Evolutionary conservation across 139 green algal genomes (phyloP).

Genomic region (Micromonas commoda): DNA sequence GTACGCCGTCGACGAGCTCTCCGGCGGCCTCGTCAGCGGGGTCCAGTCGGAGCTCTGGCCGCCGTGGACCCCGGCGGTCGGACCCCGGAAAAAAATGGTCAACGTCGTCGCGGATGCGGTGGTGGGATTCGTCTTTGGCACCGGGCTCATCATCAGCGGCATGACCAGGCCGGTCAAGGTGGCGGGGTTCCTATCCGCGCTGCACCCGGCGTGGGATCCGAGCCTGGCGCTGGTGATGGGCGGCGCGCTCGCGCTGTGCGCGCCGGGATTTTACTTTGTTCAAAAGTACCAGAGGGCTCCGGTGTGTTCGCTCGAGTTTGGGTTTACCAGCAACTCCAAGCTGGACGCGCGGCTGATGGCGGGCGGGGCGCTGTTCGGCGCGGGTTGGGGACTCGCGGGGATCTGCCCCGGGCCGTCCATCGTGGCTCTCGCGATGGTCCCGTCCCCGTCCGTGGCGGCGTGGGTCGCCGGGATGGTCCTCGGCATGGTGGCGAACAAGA

Average conservation of each 20-base stretch:
- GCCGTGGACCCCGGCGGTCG: too few relatives aligned
- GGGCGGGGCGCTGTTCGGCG: slow-evolving; percentile 64
- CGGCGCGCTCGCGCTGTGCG: slow-evolving; percentile 54
- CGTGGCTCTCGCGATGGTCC: slow-evolving; percentile 33
- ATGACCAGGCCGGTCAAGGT: slow-evolving; percentile 70
- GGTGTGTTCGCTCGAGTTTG: background rate
- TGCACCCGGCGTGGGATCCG: slow-evolving; percentile 47
- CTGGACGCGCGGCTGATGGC: slow-evolving; percentile 58
- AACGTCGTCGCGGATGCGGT: background rate
- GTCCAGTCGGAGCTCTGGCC: too few relatives aligned
- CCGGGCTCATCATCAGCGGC: slow-evolving; percentile 54
- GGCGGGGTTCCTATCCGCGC: slow-evolving; percentile 19
- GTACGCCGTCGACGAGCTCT: too few relatives aligned
- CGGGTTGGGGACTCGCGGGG: slow-evolving; percentile 64
- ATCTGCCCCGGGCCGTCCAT: slow-evolving; percentile 68
- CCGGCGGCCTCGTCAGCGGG: too few relatives aligned
- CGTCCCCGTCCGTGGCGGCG: background rate
- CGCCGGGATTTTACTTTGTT: slow-evolving; percentile 42
- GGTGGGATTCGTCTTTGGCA: slow-evolving; percentile 55
- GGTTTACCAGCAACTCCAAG: background rate
- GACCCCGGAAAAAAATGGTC: background rate
- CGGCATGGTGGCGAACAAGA: background rate
- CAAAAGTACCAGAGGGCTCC: slow-evolving; percentile 22
- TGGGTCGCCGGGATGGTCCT: background rate
- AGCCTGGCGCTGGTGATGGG: slow-evolving; percentile 70